phyloP scores from a whole-genome alignment of 805 yeast species.

The Lachancea quebecensis region DNA sequence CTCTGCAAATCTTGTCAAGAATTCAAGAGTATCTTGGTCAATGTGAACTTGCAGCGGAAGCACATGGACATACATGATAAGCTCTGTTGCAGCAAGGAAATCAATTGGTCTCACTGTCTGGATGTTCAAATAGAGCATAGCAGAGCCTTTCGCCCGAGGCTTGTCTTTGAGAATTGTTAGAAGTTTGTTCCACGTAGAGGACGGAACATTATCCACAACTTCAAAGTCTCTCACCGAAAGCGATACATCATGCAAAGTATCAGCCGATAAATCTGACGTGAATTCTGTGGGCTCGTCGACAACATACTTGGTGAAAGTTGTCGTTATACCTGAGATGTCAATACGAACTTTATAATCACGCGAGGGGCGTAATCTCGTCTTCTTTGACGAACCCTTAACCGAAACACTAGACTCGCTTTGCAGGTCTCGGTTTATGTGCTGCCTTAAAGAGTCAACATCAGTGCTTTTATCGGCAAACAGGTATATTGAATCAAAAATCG shows the following conservation, averaged over 20 bases:
- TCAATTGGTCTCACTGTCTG: conserved; percentile 60
- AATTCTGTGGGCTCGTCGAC: conserved; percentile 40
- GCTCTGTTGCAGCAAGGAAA: conserved; percentile 60
- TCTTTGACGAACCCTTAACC: conserved; percentile 31
- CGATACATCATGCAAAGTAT: conserved; percentile 42
- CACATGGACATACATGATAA: conserved; percentile 43
- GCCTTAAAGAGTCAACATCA: conserved; percentile 41
- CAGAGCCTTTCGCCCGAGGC: conserved; percentile 55
- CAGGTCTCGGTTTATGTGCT: conserved; percentile 47
- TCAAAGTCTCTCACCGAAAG: conserved; percentile 49
- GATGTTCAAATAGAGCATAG: conserved; percentile 50
- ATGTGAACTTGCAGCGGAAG: conserved; percentile 77
- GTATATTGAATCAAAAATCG: conserved; percentile 65
- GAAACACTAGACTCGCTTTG: conserved; percentile 31
- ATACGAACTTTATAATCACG: conserved; percentile 50
- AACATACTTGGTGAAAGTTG: conserved; percentile 39
- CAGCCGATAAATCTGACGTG: conserved; percentile 33
- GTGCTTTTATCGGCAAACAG: conserved; percentile 42
- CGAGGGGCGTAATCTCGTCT: conserved; percentile 60
- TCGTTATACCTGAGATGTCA: conserved; percentile 47
- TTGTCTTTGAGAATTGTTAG: conserved; percentile 60
- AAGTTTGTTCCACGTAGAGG: conserved; percentile 89
- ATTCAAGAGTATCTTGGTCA: conserved; percentile 91
- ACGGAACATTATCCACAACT: conserved; percentile 68
- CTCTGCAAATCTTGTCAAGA: conserved; percentile 69